These are phyloP conservation scores for Rosa hybrid DNA, from an alignment of 331 rosid species.

Conservation along the genomic window DNA sequence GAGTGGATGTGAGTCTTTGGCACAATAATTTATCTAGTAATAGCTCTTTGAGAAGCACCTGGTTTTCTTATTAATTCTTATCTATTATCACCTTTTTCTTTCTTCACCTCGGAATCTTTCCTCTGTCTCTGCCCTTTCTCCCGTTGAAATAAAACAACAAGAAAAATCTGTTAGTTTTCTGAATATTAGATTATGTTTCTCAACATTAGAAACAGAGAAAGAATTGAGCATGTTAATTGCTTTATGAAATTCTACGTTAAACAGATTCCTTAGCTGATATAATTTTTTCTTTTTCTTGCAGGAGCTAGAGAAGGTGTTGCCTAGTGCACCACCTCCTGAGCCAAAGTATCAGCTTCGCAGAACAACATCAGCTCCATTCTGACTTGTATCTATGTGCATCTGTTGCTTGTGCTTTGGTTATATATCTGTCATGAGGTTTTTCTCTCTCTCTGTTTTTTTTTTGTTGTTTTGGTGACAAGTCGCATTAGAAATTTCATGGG, in stretches of 20 bases:
- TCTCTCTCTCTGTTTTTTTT: conserved; percentile 1
- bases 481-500: conserved; percentile 13
- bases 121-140: background rate
- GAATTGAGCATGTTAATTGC: background rate
- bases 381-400: conserved; percentile 34
- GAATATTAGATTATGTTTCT: background rate
- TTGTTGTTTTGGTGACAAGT: conserved; percentile 13
- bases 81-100: background rate
- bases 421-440: conserved; percentile 23
- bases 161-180: background rate
- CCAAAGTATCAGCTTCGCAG: conserved; percentile 90
- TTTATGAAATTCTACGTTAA: background rate
- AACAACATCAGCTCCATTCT: conserved; percentile 66
- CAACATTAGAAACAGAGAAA: background rate
- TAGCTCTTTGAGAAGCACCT: background rate
- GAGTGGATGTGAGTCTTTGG: background rate
- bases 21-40: background rate
- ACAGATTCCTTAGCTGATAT: background rate
- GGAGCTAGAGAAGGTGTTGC: conserved; percentile 68
- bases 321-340: conserved; percentile 60
- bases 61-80: background rate
- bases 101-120: background rate
- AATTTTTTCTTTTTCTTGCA: conserved; percentile 27
- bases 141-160: background rate
- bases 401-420: conserved; percentile 18